Base-by-base conservation (phyloP, 441 rosid genomes). In the Populus hybrid region DNA sequence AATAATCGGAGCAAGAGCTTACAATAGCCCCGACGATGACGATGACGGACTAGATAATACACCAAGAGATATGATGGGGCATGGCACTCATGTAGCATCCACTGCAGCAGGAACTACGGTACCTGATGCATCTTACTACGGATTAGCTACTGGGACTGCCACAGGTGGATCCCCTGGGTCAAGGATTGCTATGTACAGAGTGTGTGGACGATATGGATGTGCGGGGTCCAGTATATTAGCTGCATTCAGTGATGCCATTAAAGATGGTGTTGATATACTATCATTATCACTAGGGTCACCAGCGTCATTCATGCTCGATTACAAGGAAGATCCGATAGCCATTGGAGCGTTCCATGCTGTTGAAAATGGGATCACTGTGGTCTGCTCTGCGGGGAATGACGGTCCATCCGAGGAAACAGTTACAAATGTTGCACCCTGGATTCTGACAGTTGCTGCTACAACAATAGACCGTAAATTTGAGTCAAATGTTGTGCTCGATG, bases 311-410 rank as follows among this genome's bases (percentile, higher is more conserved):
- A 64, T 11, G 5, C 79, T 83, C 0, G 90, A 88, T 5, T 7
- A 89, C 20, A 79, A 53, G 61, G 63, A 63, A 1, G 97, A 94
- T 83, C 93, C 95, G 11, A 89, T 93, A 14, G 91, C 97, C 67
- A 85, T 91, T 2, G 98, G 98, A 81, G 83, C 97, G 0, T 94
- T 91, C 78, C 97, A 91, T 42, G 97, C 98, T 0, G 86, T 86
- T 68, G 88, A 93, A 69, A 85, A 86, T 57, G 92, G 95, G 75
- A 91, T 94, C 72, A 75, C 84, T 5, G 98, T 91, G 81, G 89
- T 94, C 40, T 94, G 98, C 80, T 91, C 98, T 2, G 97, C 92
- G 0, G 98, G 98, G 20, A 94, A 94, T 59, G 90, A 85, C 26
- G 97, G 97, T 6, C 97, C 97, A 32, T 12, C 5, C 8, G 69